A percentile compares a stretch with the other conserved stretches of the same genome.
Evolutionary conservation across 2,329 filamentous ascomycete genomes (phyloP).

Genomic region (Ustulina deusta): DNA sequence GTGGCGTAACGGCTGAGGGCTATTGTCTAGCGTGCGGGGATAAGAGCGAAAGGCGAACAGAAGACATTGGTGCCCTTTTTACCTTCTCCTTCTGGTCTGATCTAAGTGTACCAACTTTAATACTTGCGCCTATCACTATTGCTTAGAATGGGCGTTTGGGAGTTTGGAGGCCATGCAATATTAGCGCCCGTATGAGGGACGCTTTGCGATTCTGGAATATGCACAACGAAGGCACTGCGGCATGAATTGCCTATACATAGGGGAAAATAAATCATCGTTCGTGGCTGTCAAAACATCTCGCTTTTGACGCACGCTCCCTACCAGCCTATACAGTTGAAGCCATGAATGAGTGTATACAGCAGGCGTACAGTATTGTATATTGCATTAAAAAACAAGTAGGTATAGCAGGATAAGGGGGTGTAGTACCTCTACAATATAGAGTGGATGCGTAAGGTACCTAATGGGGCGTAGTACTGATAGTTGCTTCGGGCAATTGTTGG

Average conservation of each 20-base stretch:
- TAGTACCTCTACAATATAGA: too few relatives aligned
- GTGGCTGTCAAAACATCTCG: not conserved
- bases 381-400: too few relatives aligned
- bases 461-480: too few relatives aligned
- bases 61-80: not conserved
- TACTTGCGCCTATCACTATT: not conserved
- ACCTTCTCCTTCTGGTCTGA: not conserved
- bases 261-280: not conserved
- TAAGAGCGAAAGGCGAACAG: not conserved
- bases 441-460: too few relatives aligned
- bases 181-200: not conserved
- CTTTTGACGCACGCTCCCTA: not conserved
- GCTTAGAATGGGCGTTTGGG: slow-evolving; percentile 1
- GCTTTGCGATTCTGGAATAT: not conserved
- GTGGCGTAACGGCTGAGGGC: not conserved
- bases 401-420: too few relatives aligned
- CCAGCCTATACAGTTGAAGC: too few relatives aligned
- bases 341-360: too few relatives aligned
- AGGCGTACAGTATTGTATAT: too few relatives aligned
- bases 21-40: not conserved
- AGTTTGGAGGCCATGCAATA: not conserved
- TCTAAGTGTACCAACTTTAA: slow-evolving; percentile 3
- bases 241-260: not conserved
- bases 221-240: not conserved
- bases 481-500: too few relatives aligned